Conservation (phyloP, 768 basidiomycete genomes). For the Kwoniella europaea region DNA sequence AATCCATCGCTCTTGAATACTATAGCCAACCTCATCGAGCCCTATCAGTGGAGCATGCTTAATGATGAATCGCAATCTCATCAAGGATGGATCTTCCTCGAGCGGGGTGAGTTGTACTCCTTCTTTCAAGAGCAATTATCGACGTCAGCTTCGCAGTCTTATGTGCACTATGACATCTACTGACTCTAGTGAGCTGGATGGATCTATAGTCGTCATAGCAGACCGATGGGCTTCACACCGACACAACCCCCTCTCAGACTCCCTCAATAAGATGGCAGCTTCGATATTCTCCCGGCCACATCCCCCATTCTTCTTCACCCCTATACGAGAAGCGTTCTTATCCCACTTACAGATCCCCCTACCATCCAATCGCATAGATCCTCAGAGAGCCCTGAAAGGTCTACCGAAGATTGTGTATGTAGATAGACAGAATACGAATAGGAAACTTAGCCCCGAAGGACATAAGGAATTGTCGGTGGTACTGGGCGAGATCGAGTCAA, state of each 20-base stretch:
- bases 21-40: slow-evolving; percentile 10
- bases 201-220: slow-evolving; percentile 29
- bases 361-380: slow-evolving; percentile 8
- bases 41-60: slow-evolving; percentile 23
- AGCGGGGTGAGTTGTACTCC: slow-evolving; percentile 20
- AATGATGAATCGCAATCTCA: slow-evolving; percentile 6
- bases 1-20: background rate
- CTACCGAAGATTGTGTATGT: slow-evolving; percentile 68
- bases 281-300: slow-evolving; percentile 31
- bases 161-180: background rate
- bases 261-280: slow-evolving; percentile 38
- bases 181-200: background rate
- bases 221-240: slow-evolving; percentile 36
- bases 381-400: slow-evolving; percentile 4
- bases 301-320: slow-evolving; percentile 25
- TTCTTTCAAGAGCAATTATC: background rate
- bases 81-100: slow-evolving; percentile 33
- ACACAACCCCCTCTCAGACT: slow-evolving; percentile 21
- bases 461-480: slow-evolving; percentile 64
- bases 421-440: slow-evolving; percentile 66
- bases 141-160: background rate
- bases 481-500: slow-evolving; percentile 63
- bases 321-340: slow-evolving; percentile 13
- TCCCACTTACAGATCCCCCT: slow-evolving; percentile 1
- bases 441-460: slow-evolving; percentile 61